A percentile compares a stretch with the other conserved stretches of the same genome.
Evolutionary conservation across 768 basidiomycete species (phyloP).

Genomic region (Wakefieldia striispora): DNA sequence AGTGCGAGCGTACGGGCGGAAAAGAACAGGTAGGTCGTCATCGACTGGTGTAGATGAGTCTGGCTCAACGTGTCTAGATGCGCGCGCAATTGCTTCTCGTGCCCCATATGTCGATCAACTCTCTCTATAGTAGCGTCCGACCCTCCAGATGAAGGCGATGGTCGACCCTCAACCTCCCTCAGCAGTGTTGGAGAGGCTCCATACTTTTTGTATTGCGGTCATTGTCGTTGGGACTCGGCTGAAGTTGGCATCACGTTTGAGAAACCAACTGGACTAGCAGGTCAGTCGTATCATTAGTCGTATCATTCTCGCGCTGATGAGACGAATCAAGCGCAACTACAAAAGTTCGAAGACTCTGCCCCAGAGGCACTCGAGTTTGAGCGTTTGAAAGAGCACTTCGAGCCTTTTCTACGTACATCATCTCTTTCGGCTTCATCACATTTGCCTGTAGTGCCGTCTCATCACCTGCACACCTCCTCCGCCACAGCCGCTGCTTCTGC

Average conservation of each 20-base stretch:
- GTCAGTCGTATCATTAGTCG: slow-evolving; percentile 41
- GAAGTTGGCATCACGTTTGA: slow-evolving; percentile 92
- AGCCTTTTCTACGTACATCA: slow-evolving; percentile 87
- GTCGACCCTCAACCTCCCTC: slow-evolving; percentile 49
- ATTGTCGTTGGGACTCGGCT: slow-evolving; percentile 93
- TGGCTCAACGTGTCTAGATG: slow-evolving; percentile 55
- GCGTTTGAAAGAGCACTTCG: slow-evolving; percentile 93
- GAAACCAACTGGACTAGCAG: slow-evolving; percentile 93
- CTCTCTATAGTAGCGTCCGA: slow-evolving; percentile 91
- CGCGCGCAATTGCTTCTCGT: slow-evolving; percentile 96
- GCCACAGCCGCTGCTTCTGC: slow-evolving; percentile 89
- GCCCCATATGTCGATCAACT: slow-evolving; percentile 89
- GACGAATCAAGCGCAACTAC: slow-evolving; percentile 69
- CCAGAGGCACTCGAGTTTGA: slow-evolving; percentile 90
- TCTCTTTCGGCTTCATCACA: slow-evolving; percentile 67
- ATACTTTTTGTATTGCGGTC: slow-evolving; percentile 88
- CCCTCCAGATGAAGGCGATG: slow-evolving; percentile 59
- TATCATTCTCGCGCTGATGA: slow-evolving; percentile 1
- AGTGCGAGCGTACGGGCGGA: slow-evolving; percentile 97
- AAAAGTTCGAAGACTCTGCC: slow-evolving; percentile 84
- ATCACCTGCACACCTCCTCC: slow-evolving; percentile 73
- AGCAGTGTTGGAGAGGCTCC: slow-evolving; percentile 78
- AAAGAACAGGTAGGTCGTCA: slow-evolving; percentile 75
- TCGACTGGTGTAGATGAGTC: not conserved
- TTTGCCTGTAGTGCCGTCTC: slow-evolving; percentile 51